Evolutionary conservation across 2,329 filamentous ascomycete genomes (phyloP), one percentile per base, ranked within the genome.

Genomic region (Epichloe sylvatica): DNA sequence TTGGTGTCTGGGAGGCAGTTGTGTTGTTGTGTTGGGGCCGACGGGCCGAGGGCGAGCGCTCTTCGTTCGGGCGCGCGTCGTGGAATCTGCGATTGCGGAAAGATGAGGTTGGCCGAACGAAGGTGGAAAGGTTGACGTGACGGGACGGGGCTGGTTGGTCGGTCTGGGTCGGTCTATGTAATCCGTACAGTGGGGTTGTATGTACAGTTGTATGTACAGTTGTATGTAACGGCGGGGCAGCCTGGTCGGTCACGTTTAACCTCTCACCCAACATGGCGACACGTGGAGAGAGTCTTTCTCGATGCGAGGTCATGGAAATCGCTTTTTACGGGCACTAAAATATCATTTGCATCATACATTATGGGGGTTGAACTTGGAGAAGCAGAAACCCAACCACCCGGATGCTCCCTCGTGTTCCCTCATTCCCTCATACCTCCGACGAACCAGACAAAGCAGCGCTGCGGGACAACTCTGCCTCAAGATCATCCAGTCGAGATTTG

Each of bases 401-500:
- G 15, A 30, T 25, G 11, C 35, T 36, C 30, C 30, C 30, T 11
- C 9, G 9, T 9, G 30, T 30, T 17, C 17, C 17, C n/a, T 30
- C 25, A 3, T 21, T 21, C 21, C 19, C 8, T 43, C 41, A 43
- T 33, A 19, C 47, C 13, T 39, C 17, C 25, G 13, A 44, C 9
- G 13, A n/a, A 34, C 15, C 33, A 15, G 34, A 17, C 23, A 49
- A 45, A 2, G 47, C 47, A 6, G 47, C 41, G 21, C 47, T n/a
- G 13, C 47, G 25, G n/a, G 33, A 13, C 46, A 53, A 33, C 44
- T 53, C 53, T 19, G 49, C 50, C 41, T 55, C 53, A 41, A 69
- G 64, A 21, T 56, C 54, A 3, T 41, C 47, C 47, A 58, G 39
- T 8, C 53, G 53, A 33, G 53, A 54, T 50, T 55, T 49, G 17